Evolutionary conservation across 1,139 yeast genomes (phyloP).

Genomic region (Geotrichum carabidarum): DNA sequence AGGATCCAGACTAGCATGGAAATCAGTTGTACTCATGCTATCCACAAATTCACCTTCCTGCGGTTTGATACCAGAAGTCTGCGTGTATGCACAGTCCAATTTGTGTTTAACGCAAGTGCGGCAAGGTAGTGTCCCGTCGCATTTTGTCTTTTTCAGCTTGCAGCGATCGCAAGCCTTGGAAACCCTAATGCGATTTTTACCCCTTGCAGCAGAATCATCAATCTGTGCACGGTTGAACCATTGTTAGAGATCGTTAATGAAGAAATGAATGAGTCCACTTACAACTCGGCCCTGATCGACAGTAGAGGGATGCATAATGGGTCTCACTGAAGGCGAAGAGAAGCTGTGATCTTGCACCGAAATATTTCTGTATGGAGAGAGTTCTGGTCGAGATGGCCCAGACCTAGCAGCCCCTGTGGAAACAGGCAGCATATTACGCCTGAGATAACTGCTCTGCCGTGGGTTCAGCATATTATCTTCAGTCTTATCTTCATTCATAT

Average conservation of each 20-base stretch:
- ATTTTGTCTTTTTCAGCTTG: conserved; percentile 56
- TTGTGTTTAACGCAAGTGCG: conserved; percentile 45
- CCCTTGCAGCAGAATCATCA: background rate
- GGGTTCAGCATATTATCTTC: no score
- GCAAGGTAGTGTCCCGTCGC: conserved; percentile 57
- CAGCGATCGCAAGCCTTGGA: conserved; percentile 59
- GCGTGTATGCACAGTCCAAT: conserved; percentile 41
- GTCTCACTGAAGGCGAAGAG: no score
- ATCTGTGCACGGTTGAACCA: background rate
- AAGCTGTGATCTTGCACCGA: no score
- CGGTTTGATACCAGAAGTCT: background rate
- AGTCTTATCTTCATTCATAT: no score
- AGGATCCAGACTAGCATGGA: background rate
- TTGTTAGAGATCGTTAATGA: background rate
- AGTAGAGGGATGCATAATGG: no score
- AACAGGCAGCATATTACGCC: no score
- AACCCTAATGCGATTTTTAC: conserved; percentile 34
- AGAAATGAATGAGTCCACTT: background rate
- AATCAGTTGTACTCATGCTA: background rate
- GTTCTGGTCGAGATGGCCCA: no score
- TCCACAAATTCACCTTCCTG: background rate
- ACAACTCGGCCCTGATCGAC: background rate
- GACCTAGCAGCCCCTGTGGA: no score
- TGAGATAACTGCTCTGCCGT: no score
- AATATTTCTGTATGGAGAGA: no score